A percentile compares a stretch with the other conserved stretches of the same genome.
Evolutionary conservation across 2,329 filamentous ascomycete species (phyloP).

Genomic region (Waltergamsia citrina): DNA sequence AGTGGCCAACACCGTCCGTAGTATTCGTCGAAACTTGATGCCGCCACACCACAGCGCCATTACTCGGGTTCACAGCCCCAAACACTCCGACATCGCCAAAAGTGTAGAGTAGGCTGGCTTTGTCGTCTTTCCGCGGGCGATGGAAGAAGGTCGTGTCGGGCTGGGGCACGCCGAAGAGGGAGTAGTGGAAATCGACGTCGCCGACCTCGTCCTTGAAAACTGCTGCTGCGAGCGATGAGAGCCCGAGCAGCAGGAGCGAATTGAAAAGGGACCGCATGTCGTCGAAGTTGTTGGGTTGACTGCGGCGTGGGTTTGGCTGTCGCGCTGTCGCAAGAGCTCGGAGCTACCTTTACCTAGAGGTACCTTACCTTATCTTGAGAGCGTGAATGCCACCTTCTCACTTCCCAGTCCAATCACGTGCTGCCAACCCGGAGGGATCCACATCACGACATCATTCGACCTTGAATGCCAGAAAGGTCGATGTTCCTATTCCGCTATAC

Average conservation of each 20-base stretch:
- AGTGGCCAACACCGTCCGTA: slow-evolving; percentile 36
- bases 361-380: no score
- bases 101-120: slow-evolving; percentile 84
- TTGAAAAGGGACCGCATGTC: slow-evolving; percentile 26
- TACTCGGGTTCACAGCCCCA: slow-evolving; percentile 82
- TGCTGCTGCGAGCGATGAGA: slow-evolving; percentile 40
- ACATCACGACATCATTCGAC: neutral
- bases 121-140: slow-evolving; percentile 69
- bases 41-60: slow-evolving; percentile 78
- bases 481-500: no score
- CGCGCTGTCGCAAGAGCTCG: slow-evolving; percentile 1
- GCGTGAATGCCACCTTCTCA: no score
- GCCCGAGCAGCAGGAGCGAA: slow-evolving; percentile 25
- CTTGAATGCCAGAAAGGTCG: no score
- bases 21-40: slow-evolving; percentile 54
- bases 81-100: slow-evolving; percentile 76
- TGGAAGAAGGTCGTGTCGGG: slow-evolving; percentile 90
- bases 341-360: neutral
- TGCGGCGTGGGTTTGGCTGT: slow-evolving; percentile 4
- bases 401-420: no score
- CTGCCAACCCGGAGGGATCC: no score
- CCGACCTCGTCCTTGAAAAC: slow-evolving; percentile 88
- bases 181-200: slow-evolving; percentile 86
- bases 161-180: slow-evolving; percentile 75
- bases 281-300: slow-evolving; percentile 4